Evolutionary conservation across 1,284 basidiomycete genomes (phyloP).

Genomic region (Cryptococcus sp.): DNA sequence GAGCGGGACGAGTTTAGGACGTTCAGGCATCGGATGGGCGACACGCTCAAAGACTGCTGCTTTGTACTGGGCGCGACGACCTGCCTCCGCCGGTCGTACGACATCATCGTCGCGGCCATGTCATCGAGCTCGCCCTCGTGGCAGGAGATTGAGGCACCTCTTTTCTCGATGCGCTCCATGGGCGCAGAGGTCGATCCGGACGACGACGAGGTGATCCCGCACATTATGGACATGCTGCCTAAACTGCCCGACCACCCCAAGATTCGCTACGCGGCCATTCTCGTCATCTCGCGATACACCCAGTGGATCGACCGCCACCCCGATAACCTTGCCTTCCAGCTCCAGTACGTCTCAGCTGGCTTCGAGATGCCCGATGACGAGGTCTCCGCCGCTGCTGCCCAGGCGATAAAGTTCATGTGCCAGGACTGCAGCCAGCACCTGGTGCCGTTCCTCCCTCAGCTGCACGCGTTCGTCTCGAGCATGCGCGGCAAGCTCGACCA

Average conservation of each 20-base stretch:
- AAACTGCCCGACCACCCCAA: conserved; percentile 84
- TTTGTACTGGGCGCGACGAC: conserved; percentile 83
- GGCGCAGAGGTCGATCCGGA: conserved; percentile 84
- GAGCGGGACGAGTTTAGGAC: conserved; percentile 91
- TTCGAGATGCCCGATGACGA: conserved; percentile 78
- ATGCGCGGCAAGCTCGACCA: conserved; percentile 73
- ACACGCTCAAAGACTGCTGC: conserved; percentile 98
- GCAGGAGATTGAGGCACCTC: conserved; percentile 96
- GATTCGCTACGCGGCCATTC: conserved; percentile 89
- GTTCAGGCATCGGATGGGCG: conserved; percentile 97
- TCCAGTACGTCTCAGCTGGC: conserved; percentile 88
- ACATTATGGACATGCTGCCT: conserved; percentile 93
- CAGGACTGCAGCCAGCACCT: conserved; percentile 96
- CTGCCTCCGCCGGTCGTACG: conserved; percentile 77
- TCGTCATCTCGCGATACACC: conserved; percentile 94
- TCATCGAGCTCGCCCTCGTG: conserved; percentile 58
- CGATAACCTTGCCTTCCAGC: conserved; percentile 75
- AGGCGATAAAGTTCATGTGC: conserved; percentile 94
- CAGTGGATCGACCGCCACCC: conserved; percentile 94
- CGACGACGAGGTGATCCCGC: conserved; percentile 82
- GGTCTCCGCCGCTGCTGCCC: conserved; percentile 89
- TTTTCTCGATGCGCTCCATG: conserved; percentile 98
- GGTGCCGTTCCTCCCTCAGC: conserved; percentile 82
- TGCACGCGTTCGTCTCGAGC: conserved; percentile 81
- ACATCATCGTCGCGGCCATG: conserved; percentile 73